phyloP scores from a whole-genome alignment of 2,329 filamentous ascomycete species.

The Fusarium nelsonii region DNA sequence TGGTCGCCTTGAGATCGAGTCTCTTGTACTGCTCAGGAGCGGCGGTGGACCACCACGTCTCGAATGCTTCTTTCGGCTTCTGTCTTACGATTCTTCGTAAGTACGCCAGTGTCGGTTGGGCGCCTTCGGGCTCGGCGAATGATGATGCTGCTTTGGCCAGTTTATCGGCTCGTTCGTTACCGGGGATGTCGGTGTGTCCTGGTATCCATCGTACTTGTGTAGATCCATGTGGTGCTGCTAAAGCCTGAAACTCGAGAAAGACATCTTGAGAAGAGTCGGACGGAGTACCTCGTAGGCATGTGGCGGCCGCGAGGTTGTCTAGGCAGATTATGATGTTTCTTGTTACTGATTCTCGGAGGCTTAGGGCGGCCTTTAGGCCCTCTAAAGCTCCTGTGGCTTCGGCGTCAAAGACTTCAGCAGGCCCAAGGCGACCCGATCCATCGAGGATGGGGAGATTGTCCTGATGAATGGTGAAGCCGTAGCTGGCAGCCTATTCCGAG shows the following conservation, averaged over 20 bases:
- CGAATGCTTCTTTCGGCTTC: background rate
- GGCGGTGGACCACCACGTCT: background rate
- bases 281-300: constrained; percentile 25
- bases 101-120: background rate
- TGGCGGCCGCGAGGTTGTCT: constrained; percentile 30
- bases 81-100: background rate
- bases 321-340: constrained; percentile 29
- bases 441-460: background rate
- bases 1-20: constrained; percentile 1
- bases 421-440: background rate
- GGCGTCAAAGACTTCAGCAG: background rate
- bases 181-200: constrained; percentile 3
- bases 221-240: background rate
- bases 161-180: constrained; percentile 4
- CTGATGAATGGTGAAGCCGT: constrained; percentile 23
- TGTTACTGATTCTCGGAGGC: background rate
- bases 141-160: background rate
- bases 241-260: constrained; percentile 16
- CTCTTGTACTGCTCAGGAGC: background rate
- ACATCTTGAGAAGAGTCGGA: constrained; percentile 33
- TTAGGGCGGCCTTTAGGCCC: constrained; percentile 19
- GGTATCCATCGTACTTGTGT: background rate
- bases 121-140: background rate
- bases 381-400: constrained; percentile 25
- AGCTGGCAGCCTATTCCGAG: constrained; percentile 1